Evolutionary conservation across 2,329 filamentous ascomycete genomes (phyloP), one percentile per base, ranked within the genome.

Genomic region (Trichoderma brevicompactum): DNA sequence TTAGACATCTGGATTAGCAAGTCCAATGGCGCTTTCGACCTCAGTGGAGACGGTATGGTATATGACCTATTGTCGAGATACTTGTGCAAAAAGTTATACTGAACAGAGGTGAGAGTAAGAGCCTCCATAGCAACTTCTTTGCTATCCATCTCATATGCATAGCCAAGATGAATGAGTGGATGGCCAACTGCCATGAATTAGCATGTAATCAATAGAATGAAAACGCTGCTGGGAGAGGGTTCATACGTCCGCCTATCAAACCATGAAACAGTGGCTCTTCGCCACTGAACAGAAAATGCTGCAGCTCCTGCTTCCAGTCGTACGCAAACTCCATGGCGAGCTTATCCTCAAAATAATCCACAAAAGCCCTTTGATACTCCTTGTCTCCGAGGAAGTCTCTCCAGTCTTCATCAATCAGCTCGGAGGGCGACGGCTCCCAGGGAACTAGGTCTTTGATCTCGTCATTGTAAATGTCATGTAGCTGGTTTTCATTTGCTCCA

Each of bases 281-380:
- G 40, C 89, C 90, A 48, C 83, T 78, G 69, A 94, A 91, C 52
- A 99, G 78, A 74, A 90, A 98, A 67, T 94, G 86, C 3, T 87
- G 80, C 8, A 96, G 81, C 2, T 96, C 86, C 61, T 83, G 81
- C 73, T 90, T 91, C 92, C 95, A 97, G 74, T 97, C 86, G 75
- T 97, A 98, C 41, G 87, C 83, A 71, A 89, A 86, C 34, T 81
- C 79, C 76, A 86, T 79, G 3, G 92, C 93, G 36, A 98, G 81
- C 72, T 92, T 88, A 75, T 99, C 95, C 76, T 99, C 95, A 74
- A 96, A 98, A 75, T 95, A 98, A 75, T 99, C 94, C 64, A 99
- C 82, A 74, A 89, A 99, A 0, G 93, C 94, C 66, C 94, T 86
- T 77, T 99, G 92, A 74, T 96, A 97, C 68, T 82, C 87, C 71